Base-by-base conservation (phyloP, 1,284 basidiomycete species). In the Cryptococcus sp. region DNA sequence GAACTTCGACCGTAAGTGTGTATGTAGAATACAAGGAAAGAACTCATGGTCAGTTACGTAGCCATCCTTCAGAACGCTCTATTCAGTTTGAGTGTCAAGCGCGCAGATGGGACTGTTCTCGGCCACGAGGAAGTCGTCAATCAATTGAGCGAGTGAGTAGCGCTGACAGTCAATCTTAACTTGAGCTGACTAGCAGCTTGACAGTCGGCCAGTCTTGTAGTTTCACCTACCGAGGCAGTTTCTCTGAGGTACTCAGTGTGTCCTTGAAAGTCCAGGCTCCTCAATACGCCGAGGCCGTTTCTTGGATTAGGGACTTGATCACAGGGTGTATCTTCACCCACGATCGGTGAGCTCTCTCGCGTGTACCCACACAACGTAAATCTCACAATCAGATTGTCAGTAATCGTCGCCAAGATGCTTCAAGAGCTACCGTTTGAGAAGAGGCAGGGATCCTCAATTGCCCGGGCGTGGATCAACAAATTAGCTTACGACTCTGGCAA, bases 381-480 rank as follows among this genome's bases (percentile, higher is more conserved):
- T n/a, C n/a, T n/a, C n/a, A n/a, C 11, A 7, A 3, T 32, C 60
- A 91, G 91, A 48, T 78, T 99, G 32, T 84, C 86, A 64, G 85
- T 98, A 40, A 85, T 85, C 40, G 79, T 90, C 39, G 89, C 91
- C 22, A 98, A 98, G 76, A 83, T 91, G 47, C 83, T 88, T 40
- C 94, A 98, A 72, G 85, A 85, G 23, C 78, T 98, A n/a, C 96
- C 96, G 0, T 86, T 92, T 66, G 80, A 90, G 68, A 98, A 98
- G 79, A 82, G 96, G 43, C 87, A 91, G 64, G 96, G 93, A 1
- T 83, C 79, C 64, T 85, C 82, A 21, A 86, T 98, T 11, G 79
- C 92, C 41, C 80, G 81, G 23, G 86, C 91, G 7, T 78, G 92
- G 40, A 85, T 82, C 72, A 76, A 83, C 22, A 81, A 85, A 50